Conservation (phyloP, 1,284 basidiomycete genomes). For the Sporisorium exsertum region DNA sequence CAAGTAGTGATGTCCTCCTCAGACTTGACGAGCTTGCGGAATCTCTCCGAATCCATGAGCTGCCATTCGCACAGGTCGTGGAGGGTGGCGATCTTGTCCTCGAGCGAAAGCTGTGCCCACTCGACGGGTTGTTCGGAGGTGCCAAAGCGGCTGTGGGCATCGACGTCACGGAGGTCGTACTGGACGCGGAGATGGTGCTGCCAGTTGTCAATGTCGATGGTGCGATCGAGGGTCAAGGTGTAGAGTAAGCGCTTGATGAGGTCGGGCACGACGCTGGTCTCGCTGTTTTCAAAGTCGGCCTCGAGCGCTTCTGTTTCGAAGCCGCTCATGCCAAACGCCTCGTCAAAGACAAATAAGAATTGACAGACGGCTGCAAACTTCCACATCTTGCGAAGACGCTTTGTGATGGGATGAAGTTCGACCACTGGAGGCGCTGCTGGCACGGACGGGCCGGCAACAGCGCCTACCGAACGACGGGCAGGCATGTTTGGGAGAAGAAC, state of each 20-base stretch:
- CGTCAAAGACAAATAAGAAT: conserved; percentile 67
- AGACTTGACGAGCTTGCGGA: conserved; percentile 71
- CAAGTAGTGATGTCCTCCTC: conserved; percentile 72
- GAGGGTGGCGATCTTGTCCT: conserved; percentile 70
- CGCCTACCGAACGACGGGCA: conserved; percentile 34
- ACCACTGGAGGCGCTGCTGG: conserved; percentile 21
- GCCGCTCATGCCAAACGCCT: conserved; percentile 65
- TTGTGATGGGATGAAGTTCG: conserved; percentile 51
- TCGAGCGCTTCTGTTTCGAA: conserved; percentile 70
- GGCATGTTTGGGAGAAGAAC: conserved; percentile 17
- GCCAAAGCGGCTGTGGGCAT: conserved; percentile 46
- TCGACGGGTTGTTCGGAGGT: conserved; percentile 54
- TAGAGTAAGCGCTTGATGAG: conserved; percentile 71
- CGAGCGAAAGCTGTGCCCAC: conserved; percentile 72
- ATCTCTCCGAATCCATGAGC: conserved; percentile 72
- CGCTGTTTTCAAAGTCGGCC: conserved; percentile 71
- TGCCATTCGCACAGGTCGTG: conserved; percentile 73
- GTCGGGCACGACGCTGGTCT: conserved; percentile 70
- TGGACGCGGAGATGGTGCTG: conserved; percentile 51
- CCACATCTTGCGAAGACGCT: conserved; percentile 60
- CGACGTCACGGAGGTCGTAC: conserved; percentile 46
- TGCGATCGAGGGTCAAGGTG: conserved; percentile 72
- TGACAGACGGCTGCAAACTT: conserved; percentile 68
- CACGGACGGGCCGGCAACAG: conserved; percentile 41
- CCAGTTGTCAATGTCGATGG: conserved; percentile 69